Evolutionary conservation across 2,329 filamentous ascomycete genomes (phyloP), one percentile per base, ranked within the genome.

Genomic region (Pseudocercospora fijiensis): DNA sequence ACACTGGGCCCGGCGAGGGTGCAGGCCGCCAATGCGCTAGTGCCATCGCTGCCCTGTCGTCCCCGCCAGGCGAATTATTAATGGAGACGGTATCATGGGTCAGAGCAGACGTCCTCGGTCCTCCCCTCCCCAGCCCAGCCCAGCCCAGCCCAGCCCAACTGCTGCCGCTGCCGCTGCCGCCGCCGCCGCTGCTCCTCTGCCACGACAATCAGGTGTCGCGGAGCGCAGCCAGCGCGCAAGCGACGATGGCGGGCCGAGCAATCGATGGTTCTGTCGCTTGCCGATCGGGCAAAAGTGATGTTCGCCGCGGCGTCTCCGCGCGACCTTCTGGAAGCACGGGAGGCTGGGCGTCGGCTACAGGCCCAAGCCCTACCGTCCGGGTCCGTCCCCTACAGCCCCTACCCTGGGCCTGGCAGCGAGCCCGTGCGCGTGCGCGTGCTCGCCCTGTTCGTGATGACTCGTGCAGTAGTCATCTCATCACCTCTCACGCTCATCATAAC

Each of bases 291-390:
- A 49, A 53, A 53, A 53, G 49, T 53, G 49, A 53, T 24, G 49
- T 53, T 28, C 49, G 49, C 49, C n/a, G 49, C 24, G 28, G 49
- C 24, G 28, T 52, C 53, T 33, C 24, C 53, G 28, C 22, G 53
- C 53, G n/a, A 56, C 27, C 28, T 56, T 56, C 53, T 56, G 53
- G 53, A 56, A 56, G 53, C 27, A 20, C 53, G 51, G 53, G 28
- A 56, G 53, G 28, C 53, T 56, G 53, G 53, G 28, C 28, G 30
- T 56, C 49, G 49, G 49, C 26, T 30, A 53, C 13, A 26, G 16
- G 20, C 49, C 49, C 49, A 22, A 24, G 49, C 49, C 49, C 22
- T 28, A 30, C 11, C 41, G 6, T n/a, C 6, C 10, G 10, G 18
- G n/a, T 18, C 10, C 41, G 6, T 5, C 18, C 7, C 41, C 41